phyloP scores from a whole-genome alignment of 441 rosid species.

The Erodium trifolium region DNA sequence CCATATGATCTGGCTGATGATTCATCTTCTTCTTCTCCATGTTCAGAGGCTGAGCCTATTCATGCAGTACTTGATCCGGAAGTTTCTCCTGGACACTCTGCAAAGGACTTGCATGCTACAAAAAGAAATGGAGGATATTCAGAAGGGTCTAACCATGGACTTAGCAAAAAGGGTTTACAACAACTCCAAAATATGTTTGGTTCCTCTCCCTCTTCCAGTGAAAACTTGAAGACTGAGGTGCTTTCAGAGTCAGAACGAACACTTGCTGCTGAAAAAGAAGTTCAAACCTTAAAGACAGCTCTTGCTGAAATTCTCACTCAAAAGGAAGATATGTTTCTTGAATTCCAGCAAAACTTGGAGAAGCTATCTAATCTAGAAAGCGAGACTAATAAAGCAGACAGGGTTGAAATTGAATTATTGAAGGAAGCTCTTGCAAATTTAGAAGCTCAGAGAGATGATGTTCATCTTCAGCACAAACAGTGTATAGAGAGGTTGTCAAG shows the following conservation, averaged over 20 bases:
- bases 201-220: conserved; percentile 9
- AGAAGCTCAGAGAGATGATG: conserved; percentile 47
- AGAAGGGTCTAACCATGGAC: conserved; percentile 31
- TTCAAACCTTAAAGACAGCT: conserved; percentile 36
- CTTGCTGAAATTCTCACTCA: conserved; percentile 46
- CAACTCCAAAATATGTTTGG: conserved; percentile 31
- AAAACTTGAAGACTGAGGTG: conserved; percentile 21
- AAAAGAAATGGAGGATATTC: conserved; percentile 26
- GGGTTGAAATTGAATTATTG: conserved; percentile 51
- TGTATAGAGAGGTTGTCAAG: conserved; percentile 39
- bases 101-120: conserved; percentile 21
- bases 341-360: conserved; percentile 44
- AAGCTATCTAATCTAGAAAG: conserved; percentile 40
- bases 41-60: conserved; percentile 21
- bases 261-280: conserved; percentile 38
- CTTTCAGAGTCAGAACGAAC: conserved; percentile 29
- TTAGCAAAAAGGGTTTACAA: conserved; percentile 42
- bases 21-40: conserved; percentile 33
- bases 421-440: conserved; percentile 44
- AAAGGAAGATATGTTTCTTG: conserved; percentile 40
- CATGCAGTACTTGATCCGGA: no score
- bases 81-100: conserved; percentile 17
- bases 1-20: conserved; percentile 40
- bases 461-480: conserved; percentile 39
- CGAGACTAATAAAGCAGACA: conserved; percentile 39